Percentiles rank a stretch among this genome's conserved stretches.
These are phyloP conservation scores for Colletotrichum simmondsii DNA, from an alignment of 2,329 filamentous ascomycete species.

Conservation along the genomic window DNA sequence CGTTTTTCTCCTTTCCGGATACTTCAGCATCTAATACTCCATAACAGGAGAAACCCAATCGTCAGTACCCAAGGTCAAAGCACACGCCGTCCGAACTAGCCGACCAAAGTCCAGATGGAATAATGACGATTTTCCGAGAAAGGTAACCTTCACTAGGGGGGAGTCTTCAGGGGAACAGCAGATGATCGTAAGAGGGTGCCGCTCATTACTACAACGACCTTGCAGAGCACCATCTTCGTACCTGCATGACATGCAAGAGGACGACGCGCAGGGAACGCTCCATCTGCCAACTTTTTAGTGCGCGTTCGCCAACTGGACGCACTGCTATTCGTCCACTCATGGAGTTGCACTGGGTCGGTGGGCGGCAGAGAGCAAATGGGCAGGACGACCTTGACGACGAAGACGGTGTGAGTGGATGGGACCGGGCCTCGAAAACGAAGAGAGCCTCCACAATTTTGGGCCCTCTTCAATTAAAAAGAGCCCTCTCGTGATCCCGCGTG, in stretches of 20 bases:
- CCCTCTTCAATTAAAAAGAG: constrained; percentile 22
- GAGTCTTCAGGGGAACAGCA: constrained; percentile 6
- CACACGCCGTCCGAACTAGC: constrained; percentile 16
- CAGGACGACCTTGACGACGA: constrained; percentile 17
- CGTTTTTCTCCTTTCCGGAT: not conserved
- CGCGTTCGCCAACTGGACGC: not conserved
- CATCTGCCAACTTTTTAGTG: constrained; percentile 7
- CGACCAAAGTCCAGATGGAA: constrained; percentile 10
- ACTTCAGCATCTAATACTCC: not conserved
- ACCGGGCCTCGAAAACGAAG: constrained; percentile 23
- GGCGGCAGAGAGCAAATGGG: not conserved
- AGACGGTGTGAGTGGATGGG: not conserved
- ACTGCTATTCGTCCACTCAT: constrained; percentile 14
- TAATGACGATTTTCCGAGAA: not conserved
- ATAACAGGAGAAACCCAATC: not conserved
- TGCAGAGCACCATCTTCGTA: constrained; percentile 16
- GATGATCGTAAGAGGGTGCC: constrained; percentile 16
- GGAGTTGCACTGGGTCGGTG: not conserved
- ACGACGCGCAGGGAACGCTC: constrained; percentile 7
- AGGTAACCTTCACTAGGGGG: not conserved
- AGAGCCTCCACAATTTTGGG: constrained; percentile 23
- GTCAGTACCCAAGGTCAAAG: not conserved
- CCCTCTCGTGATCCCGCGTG: constrained; percentile 31
- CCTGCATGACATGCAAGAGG: constrained; percentile 15
- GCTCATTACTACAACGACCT: not conserved